Evolutionary conservation across 345 rosid species (phyloP).

Genomic region (Trapa incisa): DNA sequence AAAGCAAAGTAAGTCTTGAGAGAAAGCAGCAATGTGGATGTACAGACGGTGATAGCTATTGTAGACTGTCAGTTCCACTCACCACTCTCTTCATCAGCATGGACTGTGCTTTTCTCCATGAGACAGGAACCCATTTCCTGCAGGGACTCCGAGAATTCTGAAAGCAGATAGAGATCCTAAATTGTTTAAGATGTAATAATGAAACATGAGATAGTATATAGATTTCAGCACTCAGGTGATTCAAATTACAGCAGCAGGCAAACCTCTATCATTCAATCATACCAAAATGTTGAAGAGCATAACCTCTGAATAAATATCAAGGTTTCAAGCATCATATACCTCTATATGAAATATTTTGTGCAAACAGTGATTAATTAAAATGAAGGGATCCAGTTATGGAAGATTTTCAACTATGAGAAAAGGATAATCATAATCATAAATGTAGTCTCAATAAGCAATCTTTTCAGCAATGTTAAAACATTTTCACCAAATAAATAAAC

Average conservation of each 20-base stretch:
- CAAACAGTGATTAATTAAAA: no score
- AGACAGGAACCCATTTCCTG: conserved; percentile 89
- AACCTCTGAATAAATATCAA: not conserved
- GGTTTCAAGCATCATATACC: not conserved
- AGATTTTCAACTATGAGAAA: not conserved
- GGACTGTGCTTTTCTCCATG: conserved; percentile 52
- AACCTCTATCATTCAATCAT: no score
- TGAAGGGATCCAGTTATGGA: not conserved
- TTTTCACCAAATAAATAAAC: not conserved
- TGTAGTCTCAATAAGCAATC: not conserved
- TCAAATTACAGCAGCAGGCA: not conserved
- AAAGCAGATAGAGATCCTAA: conserved; percentile 7
- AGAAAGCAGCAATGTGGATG: not conserved
- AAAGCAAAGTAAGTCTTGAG: not conserved
- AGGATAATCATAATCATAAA: not conserved
- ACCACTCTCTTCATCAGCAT: conserved; percentile 69
- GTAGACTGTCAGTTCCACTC: conserved; percentile 8
- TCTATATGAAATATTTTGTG: no score
- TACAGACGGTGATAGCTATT: not conserved
- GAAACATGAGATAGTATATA: not conserved
- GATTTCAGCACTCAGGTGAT: not conserved
- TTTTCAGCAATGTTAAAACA: not conserved
- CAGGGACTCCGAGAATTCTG: conserved; percentile 94
- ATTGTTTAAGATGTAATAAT: not conserved
- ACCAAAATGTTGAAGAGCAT: no score